Percentiles rank a stretch among this genome's conserved stretches.
These are phyloP conservation scores for Serpula lacrymans DNA, from an alignment of 768 basidiomycete genomes.

Conservation along the genomic window DNA sequence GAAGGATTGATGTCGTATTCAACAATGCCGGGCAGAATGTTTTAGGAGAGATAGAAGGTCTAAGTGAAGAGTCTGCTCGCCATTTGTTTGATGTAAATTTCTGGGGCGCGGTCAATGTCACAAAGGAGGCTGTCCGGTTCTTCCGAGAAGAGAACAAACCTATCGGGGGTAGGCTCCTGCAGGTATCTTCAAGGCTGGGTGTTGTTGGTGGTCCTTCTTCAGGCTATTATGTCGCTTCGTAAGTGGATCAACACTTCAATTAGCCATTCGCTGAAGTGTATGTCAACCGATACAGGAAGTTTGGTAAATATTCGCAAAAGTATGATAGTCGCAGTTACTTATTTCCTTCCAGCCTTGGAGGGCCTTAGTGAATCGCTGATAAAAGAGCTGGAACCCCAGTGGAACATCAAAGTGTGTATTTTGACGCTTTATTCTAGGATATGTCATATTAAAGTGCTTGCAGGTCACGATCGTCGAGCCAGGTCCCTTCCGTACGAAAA, in stretches of 20 bases:
- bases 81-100: slow-evolving; percentile 35
- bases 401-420: slow-evolving; percentile 39
- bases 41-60: slow-evolving; percentile 34
- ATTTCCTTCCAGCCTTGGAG: slow-evolving; percentile 27
- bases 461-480: slow-evolving; percentile 9
- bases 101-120: slow-evolving; percentile 31
- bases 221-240: slow-evolving; percentile 26
- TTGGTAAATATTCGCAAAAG: no score
- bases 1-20: slow-evolving; percentile 34
- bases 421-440: not conserved
- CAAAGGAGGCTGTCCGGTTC: slow-evolving; percentile 24
- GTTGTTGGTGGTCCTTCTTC: slow-evolving; percentile 13
- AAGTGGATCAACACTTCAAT: slow-evolving; percentile 1
- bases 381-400: slow-evolving; percentile 35
- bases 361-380: slow-evolving; percentile 32
- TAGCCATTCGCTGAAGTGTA: no score
- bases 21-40: slow-evolving; percentile 30
- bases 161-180: slow-evolving; percentile 34
- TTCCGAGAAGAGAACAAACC: slow-evolving; percentile 39
- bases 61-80: slow-evolving; percentile 27
- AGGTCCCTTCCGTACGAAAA: slow-evolving; percentile 10
- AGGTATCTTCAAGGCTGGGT: slow-evolving; percentile 34
- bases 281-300: no score
- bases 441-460: not conserved
- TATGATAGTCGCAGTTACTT: no score